phyloP scores from a whole-genome alignment of 345 rosid species.

The Syzygium aromaticum region DNA sequence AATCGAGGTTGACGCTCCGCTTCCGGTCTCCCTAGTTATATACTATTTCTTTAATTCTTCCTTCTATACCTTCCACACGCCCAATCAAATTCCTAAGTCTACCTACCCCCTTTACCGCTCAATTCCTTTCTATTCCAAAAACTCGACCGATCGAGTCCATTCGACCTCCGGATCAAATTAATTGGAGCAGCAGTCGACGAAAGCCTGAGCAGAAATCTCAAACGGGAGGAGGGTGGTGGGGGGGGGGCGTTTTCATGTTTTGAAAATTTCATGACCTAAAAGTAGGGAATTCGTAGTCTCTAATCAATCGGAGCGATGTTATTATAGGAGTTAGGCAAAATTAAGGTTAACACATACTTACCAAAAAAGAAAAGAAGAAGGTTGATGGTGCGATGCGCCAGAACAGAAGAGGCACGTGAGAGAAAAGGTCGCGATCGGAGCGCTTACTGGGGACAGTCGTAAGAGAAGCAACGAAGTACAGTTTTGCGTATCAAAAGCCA shows the following conservation, averaged over 20 bases:
- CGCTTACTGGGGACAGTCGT: background rate
- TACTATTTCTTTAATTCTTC: background rate
- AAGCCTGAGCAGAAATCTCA: background rate
- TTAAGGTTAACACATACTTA: background rate
- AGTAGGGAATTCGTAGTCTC: background rate
- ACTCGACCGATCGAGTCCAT: background rate
- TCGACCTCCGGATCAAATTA: background rate
- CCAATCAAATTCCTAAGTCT: background rate
- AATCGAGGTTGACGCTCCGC: background rate
- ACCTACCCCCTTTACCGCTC: background rate
- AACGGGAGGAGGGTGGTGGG: background rate
- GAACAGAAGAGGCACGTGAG: background rate
- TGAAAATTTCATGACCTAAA: no score
- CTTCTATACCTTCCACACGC: background rate
- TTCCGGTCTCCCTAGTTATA: background rate
- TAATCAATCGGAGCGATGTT: background rate
- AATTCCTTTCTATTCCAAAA: background rate
- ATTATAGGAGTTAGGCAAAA: background rate
- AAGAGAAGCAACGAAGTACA: background rate
- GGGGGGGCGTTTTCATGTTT: background rate
- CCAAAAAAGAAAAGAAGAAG: background rate
- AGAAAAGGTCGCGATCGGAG: background rate
- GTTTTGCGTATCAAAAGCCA: background rate
- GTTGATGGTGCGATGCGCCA: background rate
- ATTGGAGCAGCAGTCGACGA: background rate